Conservation (phyloP, 768 basidiomycete species). For the Agaricus sinodeliciosus region DNA sequence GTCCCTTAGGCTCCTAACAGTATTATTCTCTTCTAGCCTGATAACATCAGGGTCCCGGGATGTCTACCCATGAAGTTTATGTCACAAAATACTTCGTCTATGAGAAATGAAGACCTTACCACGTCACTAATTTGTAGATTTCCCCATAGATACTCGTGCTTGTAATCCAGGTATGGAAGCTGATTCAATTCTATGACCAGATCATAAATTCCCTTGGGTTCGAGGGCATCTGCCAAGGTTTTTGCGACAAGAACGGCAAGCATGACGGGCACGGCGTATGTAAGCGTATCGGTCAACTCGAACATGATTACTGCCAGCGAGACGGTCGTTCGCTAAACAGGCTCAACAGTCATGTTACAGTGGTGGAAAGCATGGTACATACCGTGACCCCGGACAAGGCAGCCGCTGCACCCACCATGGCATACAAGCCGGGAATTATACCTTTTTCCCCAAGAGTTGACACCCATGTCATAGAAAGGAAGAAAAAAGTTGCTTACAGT, state of each 20-base stretch:
- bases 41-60: conserved; percentile 66
- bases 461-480: not conserved
- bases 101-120: conserved; percentile 36
- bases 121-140: conserved; percentile 69
- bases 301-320: conserved; percentile 95
- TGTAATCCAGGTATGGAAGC: conserved; percentile 88
- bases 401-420: conserved; percentile 95
- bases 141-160: conserved; percentile 88
- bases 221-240: conserved; percentile 81
- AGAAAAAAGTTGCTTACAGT: conserved; percentile 44
- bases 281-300: conserved; percentile 88
- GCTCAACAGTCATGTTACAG: not conserved
- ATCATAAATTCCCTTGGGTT: conserved; percentile 96
- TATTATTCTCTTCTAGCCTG: conserved; percentile 65
- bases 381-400: conserved; percentile 94
- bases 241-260: conserved; percentile 83
- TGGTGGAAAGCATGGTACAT: conserved; percentile 18
- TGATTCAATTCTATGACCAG: conserved; percentile 89
- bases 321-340: conserved; percentile 70
- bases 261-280: conserved; percentile 90
- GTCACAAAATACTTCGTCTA: not conserved
- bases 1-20: conserved; percentile 67
- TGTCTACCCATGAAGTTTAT: conserved; percentile 35
- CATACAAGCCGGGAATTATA: conserved; percentile 85
- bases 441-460: conserved; percentile 21